phyloP scores from a whole-genome alignment of 1,284 basidiomycete genomes.

The Irpex rosettiformis region DNA sequence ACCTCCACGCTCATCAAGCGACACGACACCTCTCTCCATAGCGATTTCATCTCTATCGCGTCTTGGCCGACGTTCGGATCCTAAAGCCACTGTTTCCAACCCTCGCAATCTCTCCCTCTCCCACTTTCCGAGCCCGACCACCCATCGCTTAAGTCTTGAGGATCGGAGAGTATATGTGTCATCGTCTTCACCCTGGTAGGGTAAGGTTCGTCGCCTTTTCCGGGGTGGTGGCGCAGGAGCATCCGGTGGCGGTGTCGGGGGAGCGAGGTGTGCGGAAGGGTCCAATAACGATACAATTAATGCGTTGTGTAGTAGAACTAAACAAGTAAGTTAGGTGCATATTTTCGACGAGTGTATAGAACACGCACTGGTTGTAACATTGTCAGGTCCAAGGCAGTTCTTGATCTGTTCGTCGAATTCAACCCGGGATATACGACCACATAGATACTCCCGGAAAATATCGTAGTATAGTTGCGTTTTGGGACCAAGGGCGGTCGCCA shows the following conservation, averaged over 20 bases:
- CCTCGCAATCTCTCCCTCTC: slow-evolving; percentile 67
- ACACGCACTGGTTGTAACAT: slow-evolving; percentile 52
- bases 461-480: slow-evolving; percentile 63
- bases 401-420: slow-evolving; percentile 75
- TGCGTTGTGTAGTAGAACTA: slow-evolving; percentile 78
- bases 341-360: not conserved
- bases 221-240: slow-evolving; percentile 59
- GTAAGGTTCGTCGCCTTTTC: slow-evolving; percentile 68
- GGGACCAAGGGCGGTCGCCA: slow-evolving; percentile 55
- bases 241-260: slow-evolving; percentile 58
- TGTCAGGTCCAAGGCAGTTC: slow-evolving; percentile 48
- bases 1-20: slow-evolving; percentile 65
- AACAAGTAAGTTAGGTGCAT: slow-evolving; percentile 3
- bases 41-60: slow-evolving; percentile 62
- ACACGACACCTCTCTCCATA: slow-evolving; percentile 61
- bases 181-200: slow-evolving; percentile 61
- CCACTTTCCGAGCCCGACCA: slow-evolving; percentile 62
- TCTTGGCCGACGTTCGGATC: slow-evolving; percentile 33
- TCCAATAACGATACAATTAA: slow-evolving; percentile 79
- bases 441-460: slow-evolving; percentile 60
- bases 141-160: slow-evolving; percentile 69
- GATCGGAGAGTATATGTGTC: slow-evolving; percentile 55
- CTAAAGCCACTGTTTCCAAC: slow-evolving; percentile 37
- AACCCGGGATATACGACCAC: slow-evolving; percentile 61
- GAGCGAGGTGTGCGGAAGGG: slow-evolving; percentile 64